Conservation (phyloP, 148 eudicot genomes). For the Dysphania ambrosioides region DNA sequence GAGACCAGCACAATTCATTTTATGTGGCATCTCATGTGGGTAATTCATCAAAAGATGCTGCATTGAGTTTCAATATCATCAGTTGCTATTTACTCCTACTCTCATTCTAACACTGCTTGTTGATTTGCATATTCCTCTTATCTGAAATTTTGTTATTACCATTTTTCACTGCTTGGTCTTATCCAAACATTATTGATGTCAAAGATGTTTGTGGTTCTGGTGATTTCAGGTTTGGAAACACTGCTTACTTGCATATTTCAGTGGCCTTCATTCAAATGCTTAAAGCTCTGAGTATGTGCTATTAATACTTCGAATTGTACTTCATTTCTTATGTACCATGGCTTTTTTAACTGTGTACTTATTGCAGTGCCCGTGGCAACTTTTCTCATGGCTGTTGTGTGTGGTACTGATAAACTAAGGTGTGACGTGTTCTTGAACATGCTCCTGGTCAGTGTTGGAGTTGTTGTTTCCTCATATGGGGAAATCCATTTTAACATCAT, state of each 20-base stretch:
- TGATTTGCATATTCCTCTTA: neutral
- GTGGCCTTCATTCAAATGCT: conserved; percentile 96
- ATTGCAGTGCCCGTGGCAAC: conserved; percentile 89
- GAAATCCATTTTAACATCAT: conserved; percentile 82
- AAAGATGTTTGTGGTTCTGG: conserved; percentile 5
- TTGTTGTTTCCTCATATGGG: conserved; percentile 79
- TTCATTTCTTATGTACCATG: neutral
- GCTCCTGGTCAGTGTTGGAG: conserved; percentile 86
- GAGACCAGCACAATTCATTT: no score
- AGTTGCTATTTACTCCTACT: neutral
- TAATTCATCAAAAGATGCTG: neutral
- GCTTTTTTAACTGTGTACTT: conserved; percentile 28
- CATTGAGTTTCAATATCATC: neutral
- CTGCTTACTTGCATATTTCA: conserved; percentile 78
- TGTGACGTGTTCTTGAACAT: conserved; percentile 77
- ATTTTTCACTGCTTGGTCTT: neutral
- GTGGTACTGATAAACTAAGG: conserved; percentile 80
- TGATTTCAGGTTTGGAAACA: conserved; percentile 75
- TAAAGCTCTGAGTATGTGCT: conserved; percentile 72
- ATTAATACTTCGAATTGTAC: neutral
- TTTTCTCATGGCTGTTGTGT: conserved; percentile 75
- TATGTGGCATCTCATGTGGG: no score
- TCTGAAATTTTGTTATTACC: neutral
- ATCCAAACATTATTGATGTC: neutral
- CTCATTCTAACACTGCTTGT: neutral